Base-by-base conservation (phyloP, 176 grass and related monocot genomes). In the Oryza meridionalis region DNA sequence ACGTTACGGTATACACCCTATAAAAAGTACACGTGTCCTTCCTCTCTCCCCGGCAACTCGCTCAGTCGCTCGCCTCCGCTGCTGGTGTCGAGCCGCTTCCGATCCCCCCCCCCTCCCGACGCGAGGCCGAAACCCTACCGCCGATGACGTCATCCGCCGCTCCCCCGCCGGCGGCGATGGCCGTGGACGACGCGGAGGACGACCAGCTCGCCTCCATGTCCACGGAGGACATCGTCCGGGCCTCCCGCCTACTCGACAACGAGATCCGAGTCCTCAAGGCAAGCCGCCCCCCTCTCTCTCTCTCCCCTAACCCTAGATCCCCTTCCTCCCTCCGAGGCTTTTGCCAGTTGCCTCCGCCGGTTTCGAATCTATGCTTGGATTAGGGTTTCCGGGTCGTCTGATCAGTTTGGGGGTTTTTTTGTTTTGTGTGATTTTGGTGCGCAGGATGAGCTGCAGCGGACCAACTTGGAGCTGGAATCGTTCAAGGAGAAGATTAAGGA, bases 261-360 rank as follows among this genome's bases (percentile, higher is more conserved):
- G 89, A 98, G 85, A 95, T 87, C 93, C 93, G 96, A 61, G 79
- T 93, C 70, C 89, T 88, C 45, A 95, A 95, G 96, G 96, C 88
- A 68, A 61, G 77, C 66, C 35, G 2, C 73, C 16, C 55, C 17
- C 2, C 19, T 7, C 7, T 3, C 9, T 11, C 64, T 27, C n/a
- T 11, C 64, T 27, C 69, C 61, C 44, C 64, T n/a, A 67, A 73
- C 71, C 59, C 76, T 61, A 73, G 76, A 75, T 77, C 65, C 53
- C 66, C 29, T 27, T 27, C 32, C 13, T 26, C n/a, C 21, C 19
- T 53, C 65, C 45, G n/a, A 11, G 16, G 12, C 21, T 33, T 24
- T 33, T 24, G 24, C 43, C 27, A 32, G 63, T 70, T 33, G 31
- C 13, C 19, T 62, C 9, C 21, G 13, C 3, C 5, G 12, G 9